These are phyloP conservation scores for Sesbania bispinosa DNA, from an alignment of 306 rosid species.

Conservation along the genomic window DNA sequence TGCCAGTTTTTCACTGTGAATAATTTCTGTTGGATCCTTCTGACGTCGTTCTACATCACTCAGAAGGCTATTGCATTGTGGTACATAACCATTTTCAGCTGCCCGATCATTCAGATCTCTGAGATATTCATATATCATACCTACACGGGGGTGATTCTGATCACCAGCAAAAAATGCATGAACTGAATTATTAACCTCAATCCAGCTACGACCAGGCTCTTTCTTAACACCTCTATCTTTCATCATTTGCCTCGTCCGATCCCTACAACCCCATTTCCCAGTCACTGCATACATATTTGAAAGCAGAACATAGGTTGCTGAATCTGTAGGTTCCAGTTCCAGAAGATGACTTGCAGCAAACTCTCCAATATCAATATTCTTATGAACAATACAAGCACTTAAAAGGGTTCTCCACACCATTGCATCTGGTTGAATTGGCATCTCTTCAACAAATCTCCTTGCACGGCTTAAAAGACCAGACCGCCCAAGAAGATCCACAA, in stretches of 20 bases:
- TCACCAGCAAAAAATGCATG: conserved; percentile 85
- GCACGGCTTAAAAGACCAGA: conserved; percentile 69
- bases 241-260: conserved; percentile 73
- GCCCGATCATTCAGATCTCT: conserved; percentile 46
- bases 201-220: conserved; percentile 93
- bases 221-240: conserved; percentile 77
- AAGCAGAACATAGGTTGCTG: conserved; percentile 81
- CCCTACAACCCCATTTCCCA: conserved; percentile 73
- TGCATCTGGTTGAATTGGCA: conserved; percentile 83
- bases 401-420: conserved; percentile 86
- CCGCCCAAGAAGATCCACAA: conserved; percentile 84
- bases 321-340: conserved; percentile 77
- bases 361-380: conserved; percentile 76
- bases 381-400: conserved; percentile 72
- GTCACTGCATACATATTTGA: conserved; percentile 84
- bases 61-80: conserved; percentile 47
- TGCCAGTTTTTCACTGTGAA: conserved; percentile 86
- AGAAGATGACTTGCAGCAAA: conserved; percentile 76
- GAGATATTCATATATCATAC: conserved; percentile 57
- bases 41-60: conserved; percentile 56
- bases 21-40: conserved; percentile 42
- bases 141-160: conserved; percentile 55
- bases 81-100: conserved; percentile 57
- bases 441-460: conserved; percentile 53
- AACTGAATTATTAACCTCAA: conserved; percentile 57